phyloP scores from a whole-genome alignment of 2,329 filamentous ascomycete species.

The Sarocladiaceae sp. region DNA sequence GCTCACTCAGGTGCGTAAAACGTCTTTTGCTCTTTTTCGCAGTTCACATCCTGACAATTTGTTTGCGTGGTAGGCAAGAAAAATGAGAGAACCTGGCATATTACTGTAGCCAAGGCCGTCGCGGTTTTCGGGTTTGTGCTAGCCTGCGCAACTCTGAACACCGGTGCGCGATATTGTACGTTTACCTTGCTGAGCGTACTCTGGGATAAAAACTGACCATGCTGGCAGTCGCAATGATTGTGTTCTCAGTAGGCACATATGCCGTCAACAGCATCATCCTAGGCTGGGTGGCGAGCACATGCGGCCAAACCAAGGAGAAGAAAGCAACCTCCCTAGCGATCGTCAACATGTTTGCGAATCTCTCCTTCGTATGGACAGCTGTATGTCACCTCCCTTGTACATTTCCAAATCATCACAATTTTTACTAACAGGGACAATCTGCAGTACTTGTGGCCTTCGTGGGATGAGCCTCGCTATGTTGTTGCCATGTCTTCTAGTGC shows the following conservation, averaged over 20 bases:
- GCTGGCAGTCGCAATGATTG: background rate
- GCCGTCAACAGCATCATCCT: constrained; percentile 32
- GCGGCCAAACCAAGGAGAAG: constrained; percentile 36
- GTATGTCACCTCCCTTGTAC: background rate
- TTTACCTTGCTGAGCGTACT: no score
- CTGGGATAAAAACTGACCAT: no score
- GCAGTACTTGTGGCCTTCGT: constrained; percentile 34
- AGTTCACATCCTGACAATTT: no score
- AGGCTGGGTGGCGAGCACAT: constrained; percentile 31
- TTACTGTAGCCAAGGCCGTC: no score
- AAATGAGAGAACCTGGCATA: no score
- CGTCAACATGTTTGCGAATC: constrained; percentile 34
- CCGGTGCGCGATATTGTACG: no score
- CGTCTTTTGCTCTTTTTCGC: no score
- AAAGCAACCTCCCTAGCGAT: constrained; percentile 32
- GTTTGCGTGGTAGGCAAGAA: no score
- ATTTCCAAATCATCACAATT: background rate
- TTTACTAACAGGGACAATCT: background rate
- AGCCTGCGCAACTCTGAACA: no score
- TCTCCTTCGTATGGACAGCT: constrained; percentile 34
- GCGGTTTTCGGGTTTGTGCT: no score
- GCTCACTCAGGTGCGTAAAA: no score
- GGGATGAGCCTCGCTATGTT: constrained; percentile 19
- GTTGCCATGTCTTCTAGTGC: constrained; percentile 19
- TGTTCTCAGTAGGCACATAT: constrained; percentile 11